Evolutionary conservation across 2,329 filamentous ascomycete species (phyloP), one percentile per base, ranked within the genome.

Genomic region (Akanthomyces uredinophilus): DNA sequence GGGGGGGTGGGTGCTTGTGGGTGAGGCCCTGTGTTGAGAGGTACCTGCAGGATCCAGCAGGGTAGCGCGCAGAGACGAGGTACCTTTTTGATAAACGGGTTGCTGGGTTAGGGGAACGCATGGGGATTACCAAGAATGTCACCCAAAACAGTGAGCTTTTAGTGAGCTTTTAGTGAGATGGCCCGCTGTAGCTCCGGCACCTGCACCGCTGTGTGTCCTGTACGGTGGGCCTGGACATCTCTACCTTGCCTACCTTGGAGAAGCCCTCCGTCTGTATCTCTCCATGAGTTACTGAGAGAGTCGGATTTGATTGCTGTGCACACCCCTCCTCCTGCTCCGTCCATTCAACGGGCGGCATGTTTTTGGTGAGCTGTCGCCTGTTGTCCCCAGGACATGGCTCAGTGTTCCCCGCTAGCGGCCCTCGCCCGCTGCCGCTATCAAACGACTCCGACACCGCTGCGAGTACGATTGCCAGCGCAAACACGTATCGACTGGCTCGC

Each of bases 81-180:
- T 57, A 49, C 43, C 18, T n/a, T 29, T 22, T 49, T 18, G 39
- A 29, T 37, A 18, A 49, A 11, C 32, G 22, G 11, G 27, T 29
- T 43, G 52, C 52, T 43, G 44, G 54, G 54, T 57, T 39, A 57
- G 41, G 41, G 27, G 43, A 37, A 35, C 32, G 7, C 11, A 8
- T n/a, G 6, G 43, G 54, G 29, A 22, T 35, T 6, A 22, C 46
- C 46, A 52, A 18, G 47, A 50, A 32, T 50, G 47, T 16, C n/a
- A 46, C 47, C 24, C n/a, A 8, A 50, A 10, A 39, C 37, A 39
- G 35, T 35, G n/a, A 54, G 37, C 22, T 53, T 46, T 32, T 35
- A 56, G 20, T n/a, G 27, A 39, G 32, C 11, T 56, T 56, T 46
- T 46, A 56, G 53, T 56, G 53, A 56, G 53, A 44, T 32, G 53